Evolutionary conservation across 2,329 filamentous ascomycete species (phyloP), one percentile per base, ranked within the genome.

Genomic region (Trichoderma sp.): DNA sequence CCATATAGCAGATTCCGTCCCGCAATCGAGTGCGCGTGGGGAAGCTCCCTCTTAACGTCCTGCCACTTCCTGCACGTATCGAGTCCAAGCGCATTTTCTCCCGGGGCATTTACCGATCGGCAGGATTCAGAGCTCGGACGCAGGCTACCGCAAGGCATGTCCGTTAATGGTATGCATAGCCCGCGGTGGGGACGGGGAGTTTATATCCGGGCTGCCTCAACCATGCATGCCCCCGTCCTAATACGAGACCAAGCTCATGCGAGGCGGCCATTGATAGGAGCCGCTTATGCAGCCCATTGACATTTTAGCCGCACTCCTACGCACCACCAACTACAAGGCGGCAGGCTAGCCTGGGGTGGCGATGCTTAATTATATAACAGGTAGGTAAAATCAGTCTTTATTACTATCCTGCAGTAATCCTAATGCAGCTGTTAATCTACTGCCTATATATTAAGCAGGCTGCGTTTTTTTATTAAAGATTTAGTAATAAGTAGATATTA

Each of bases 91-190:
- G 47, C 34, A 10, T 10, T 47, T 24, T 17, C 43, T 24, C 58
- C 58, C 30, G 21, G 30, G 17, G 17, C 34, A 51, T 44, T 61
- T 52, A 52, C 58, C 58, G 47, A 61, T 51, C n/a, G 51, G 24
- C 24, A 61, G 47, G 34, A 51, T 51, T 28, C 10, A 39, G 10
- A 52, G 34, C 58, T 61, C 34, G 47, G 58, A 45, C 58, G n/a
- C 34, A n/a, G 44, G 30, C 14, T 39, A 4, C 34, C 12, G 12
- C 12, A 39, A 39, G 34, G 12, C 5, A 39, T 39, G 34, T 12
- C 10, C n/a, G 30, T 17, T 26, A 7, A 60, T 17, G 44, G 44
- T 24, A 19, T 50, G 57, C 24, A 19, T 52, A n/a, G 50, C 21
- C 58, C 47, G 50, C 58, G 47, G 58, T 61, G 41, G 58, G 28